Conservation (phyloP, 1,284 basidiomycete genomes). For the Tremellales sp. region DNA sequence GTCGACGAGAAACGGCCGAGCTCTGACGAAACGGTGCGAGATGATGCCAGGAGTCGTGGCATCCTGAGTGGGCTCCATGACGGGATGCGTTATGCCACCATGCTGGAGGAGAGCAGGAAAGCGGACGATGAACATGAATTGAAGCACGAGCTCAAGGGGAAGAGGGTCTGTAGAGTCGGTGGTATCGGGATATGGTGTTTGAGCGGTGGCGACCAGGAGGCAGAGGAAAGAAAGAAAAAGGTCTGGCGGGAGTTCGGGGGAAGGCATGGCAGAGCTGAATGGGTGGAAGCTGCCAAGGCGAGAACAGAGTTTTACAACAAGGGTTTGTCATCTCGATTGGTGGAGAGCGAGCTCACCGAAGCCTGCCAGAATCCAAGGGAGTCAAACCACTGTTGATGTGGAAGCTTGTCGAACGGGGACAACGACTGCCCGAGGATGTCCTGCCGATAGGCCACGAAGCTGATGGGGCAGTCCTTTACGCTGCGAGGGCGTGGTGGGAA, state of each 20-base stretch:
- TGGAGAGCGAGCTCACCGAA: neutral
- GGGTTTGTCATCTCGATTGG: conserved; percentile 11
- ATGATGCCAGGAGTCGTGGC: neutral
- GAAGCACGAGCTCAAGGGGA: conserved; percentile 35
- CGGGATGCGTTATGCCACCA: conserved; percentile 17
- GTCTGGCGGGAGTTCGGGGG: conserved; percentile 32
- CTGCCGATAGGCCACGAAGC: conserved; percentile 43
- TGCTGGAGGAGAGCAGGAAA: conserved; percentile 24
- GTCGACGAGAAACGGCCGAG: neutral
- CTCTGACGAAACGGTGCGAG: conserved; percentile 13
- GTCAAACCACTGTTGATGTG: conserved; percentile 38
- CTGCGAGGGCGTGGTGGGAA: conserved; percentile 40
- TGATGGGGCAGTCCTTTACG: conserved; percentile 37
- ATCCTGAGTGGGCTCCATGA: conserved; percentile 16
- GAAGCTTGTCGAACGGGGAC: conserved; percentile 39
- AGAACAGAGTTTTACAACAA: conserved; percentile 52
- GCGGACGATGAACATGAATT: conserved; percentile 25
- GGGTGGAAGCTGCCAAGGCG: conserved; percentile 62
- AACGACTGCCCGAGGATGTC: conserved; percentile 37
- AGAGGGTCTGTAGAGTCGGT: conserved; percentile 34
- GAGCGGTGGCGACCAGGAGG: conserved; percentile 17
- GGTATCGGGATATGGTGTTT: conserved; percentile 39
- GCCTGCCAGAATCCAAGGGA: conserved; percentile 15
- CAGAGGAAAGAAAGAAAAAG: conserved; percentile 27
- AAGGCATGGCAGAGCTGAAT: conserved; percentile 50